A percentile compares a stretch with the other conserved stretches of the same genome.
Conservation (phyloP, 202 grass and related monocot species). For the Schoenoplectus triqueter region DNA sequence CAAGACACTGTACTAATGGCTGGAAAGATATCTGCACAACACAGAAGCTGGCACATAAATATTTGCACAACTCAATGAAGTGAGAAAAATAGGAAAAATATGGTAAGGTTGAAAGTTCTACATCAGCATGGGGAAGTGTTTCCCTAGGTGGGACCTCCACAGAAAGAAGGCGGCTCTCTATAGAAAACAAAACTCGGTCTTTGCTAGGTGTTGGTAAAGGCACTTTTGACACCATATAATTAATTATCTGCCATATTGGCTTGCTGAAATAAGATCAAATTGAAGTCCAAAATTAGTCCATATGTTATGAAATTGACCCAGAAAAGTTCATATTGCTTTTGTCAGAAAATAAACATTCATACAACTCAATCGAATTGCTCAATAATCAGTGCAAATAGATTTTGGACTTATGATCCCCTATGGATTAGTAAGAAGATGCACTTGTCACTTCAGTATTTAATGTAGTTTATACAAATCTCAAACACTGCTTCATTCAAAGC, state of each 20-base stretch:
- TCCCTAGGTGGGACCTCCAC: constrained; percentile 84
- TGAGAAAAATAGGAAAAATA: constrained; percentile 38
- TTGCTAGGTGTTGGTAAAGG: constrained; percentile 95
- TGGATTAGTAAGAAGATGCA: neutral
- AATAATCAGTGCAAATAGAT: neutral
- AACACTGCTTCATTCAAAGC: constrained; percentile 8
- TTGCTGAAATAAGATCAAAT: constrained; percentile 63
- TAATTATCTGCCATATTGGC: constrained; percentile 88
- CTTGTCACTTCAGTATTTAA: neutral
- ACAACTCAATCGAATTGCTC: constrained; percentile 15
- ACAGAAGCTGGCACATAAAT: constrained; percentile 46
- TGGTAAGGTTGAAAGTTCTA: constrained; percentile 41
- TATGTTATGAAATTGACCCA: constrained; percentile 30
- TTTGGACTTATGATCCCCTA: neutral
- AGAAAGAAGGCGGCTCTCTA: constrained; percentile 93
- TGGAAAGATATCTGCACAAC: constrained; percentile 94
- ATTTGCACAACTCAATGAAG: constrained; percentile 36
- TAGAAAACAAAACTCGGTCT: constrained; percentile 89
- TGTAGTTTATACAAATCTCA: constrained; percentile 5
- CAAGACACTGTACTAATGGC: constrained; percentile 89
- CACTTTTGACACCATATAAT: constrained; percentile 92
- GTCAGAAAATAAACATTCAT: neutral
- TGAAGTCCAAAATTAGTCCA: constrained; percentile 23
- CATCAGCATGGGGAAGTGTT: constrained; percentile 94
- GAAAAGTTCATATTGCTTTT: neutral